A percentile compares a stretch with the other conserved stretches of the same genome.
phyloP scores from a whole-genome alignment of 1,284 basidiomycete genomes.

The Xanthoconium separans region DNA sequence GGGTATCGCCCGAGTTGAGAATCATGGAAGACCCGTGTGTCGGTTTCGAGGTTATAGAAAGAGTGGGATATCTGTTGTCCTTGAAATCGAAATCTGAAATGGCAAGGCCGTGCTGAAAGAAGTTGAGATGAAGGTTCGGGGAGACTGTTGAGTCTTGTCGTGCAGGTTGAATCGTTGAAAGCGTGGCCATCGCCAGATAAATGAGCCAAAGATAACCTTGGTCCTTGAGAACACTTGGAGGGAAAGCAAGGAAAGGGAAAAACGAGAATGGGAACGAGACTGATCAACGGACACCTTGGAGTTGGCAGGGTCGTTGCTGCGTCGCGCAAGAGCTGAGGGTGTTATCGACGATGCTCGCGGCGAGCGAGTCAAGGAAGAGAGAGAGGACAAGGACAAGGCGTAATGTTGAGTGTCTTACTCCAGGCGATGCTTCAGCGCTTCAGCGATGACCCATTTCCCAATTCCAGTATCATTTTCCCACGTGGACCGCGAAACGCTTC shows the following conservation, averaged over 20 bases:
- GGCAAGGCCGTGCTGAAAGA: slow-evolving; percentile 54
- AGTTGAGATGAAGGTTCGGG: slow-evolving; percentile 33
- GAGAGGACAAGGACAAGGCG: slow-evolving; percentile 6
- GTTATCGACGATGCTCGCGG: not conserved
- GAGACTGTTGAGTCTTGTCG: slow-evolving; percentile 40
- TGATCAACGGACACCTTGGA: slow-evolving; percentile 1
- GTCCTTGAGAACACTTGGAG: slow-evolving; percentile 17
- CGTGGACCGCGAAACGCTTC: too few relatives aligned
- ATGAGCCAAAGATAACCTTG: slow-evolving; percentile 20
- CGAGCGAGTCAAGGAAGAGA: not conserved
- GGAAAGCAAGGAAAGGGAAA: slow-evolving; percentile 12
- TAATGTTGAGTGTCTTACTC: slow-evolving; percentile 1
- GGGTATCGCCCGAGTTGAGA: slow-evolving; percentile 21
- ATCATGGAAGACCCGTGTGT: slow-evolving; percentile 32
- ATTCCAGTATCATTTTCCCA: slow-evolving; percentile 27
- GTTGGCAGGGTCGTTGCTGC: not conserved
- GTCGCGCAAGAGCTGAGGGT: not conserved
- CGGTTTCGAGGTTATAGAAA: slow-evolving; percentile 32
- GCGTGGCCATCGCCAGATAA: slow-evolving; percentile 45
- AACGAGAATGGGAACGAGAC: slow-evolving; percentile 6
- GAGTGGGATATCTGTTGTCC: slow-evolving; percentile 59
- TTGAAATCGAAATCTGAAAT: slow-evolving; percentile 57
- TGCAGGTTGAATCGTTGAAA: slow-evolving; percentile 42
- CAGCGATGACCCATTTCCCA: slow-evolving; percentile 10
- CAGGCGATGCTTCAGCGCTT: slow-evolving; percentile 18